Base-by-base conservation (phyloP, 176 grass and related monocot genomes). In the Tillandsia fasciculata region DNA sequence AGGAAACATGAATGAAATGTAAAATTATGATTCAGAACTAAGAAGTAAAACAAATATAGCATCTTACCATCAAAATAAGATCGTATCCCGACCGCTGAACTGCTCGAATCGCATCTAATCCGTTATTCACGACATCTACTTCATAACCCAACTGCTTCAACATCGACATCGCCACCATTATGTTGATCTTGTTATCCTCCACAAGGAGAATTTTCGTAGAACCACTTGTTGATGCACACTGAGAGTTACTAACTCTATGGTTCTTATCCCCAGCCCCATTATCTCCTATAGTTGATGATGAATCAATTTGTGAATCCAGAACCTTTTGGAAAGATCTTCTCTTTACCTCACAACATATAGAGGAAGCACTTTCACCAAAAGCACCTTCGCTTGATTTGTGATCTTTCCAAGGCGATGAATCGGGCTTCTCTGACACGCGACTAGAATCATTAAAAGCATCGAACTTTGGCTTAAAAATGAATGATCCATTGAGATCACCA, bases 151-250 rank as follows among this genome's bases (percentile, higher is more conserved):
- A 63, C n/a, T 91, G 85, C 83, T 82, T 82, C 67, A 96, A 67
- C 92, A 96, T 96, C 72, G 85, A 88, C 85, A 87, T 86, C 27
- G 88, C 92, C 59, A 96, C 92, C 50, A 96, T 89, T 84, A 91
- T 84, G 71, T 91, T 96, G 76, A 96, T 80, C 66, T 65, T 83
- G 70, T 96, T 91, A 84, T 96, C 92, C 79, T 96, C 92, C 50
- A 96, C 92, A 52, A 96, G 85, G 70, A 96, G 89, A 76, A 96
- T 91, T 64, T 73, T 84, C 48, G 70, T 59, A 66, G 83, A 76
- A 48, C 48, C 81, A 50, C 64, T 48, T 51, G 48, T 56, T 67
- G 74, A 65, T 53, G 78, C 68, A 67, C 81, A 73, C 71, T 84
- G 83, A 17, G 83, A 83, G 76, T 78, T 87, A 68, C 75, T 78